Evolutionary conservation across 116 monocot genomes (phyloP), one percentile per base, ranked within the genome.

Genomic region (Papilionanthe hybrid): DNA sequence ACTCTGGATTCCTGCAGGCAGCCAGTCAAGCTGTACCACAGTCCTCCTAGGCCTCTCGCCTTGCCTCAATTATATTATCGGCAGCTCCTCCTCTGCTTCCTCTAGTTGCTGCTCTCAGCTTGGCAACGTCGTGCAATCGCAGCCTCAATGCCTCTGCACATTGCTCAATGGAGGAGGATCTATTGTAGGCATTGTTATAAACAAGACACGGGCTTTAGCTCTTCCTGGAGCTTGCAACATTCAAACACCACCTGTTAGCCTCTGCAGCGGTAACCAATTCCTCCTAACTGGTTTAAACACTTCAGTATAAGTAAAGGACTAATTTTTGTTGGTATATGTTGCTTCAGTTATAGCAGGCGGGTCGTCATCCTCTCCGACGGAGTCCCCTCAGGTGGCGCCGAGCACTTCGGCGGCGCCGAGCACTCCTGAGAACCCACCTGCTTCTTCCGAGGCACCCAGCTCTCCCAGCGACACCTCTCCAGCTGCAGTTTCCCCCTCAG

Each of bases 151-250:
- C 84, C 82, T 89, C n/a, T 89, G 89, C 80, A 60, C 50, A 3
- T 27, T 89, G 41, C 55, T 86, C 45, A 74, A 42, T 20, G 83
- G 81, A 18, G 85, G 86, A 17, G 87, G 45, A 29, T 45, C 84
- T 50, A 79, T 79, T 12, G 3, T 89, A 9, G 80, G 81, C n/a
- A 29, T 83, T 57, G 57, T 53, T 29, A 41, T 89, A 22, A 86
- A 89, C 78, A 58, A 56, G 55, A 84, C 84, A 1, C 86, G 71
- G 75, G 89, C 89, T 6, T 75, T 89, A 23, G 48, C 83, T 42
- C 89, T 89, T 50, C 89, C 89, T 13, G 79, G 77, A 0, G 89
- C 89, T 5, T 89, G 89, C 86, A 82, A 78, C 17, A 66, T 89
- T 67, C 49, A 84, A 84, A 79, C 86, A 19, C 86, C 84, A 10